These are phyloP conservation scores for Metrosideros polymorpha DNA, from an alignment of 441 rosid genomes.

Conservation along the genomic window DNA sequence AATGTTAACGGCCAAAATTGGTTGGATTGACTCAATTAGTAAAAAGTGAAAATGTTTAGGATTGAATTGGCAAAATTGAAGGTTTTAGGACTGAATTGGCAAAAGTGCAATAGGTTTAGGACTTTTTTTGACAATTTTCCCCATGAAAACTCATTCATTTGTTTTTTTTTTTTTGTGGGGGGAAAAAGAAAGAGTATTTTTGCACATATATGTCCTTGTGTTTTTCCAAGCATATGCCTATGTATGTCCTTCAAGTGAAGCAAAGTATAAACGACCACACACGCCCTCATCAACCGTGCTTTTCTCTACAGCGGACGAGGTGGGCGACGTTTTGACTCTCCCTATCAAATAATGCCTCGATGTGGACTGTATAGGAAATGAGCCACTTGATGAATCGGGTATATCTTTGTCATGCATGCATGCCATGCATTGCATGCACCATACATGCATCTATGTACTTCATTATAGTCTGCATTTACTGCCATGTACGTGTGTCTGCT, in stretches of 20 bases:
- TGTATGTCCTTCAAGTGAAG: background rate
- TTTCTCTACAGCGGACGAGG: background rate
- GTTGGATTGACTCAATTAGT: too few species aligned
- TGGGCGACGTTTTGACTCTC: background rate
- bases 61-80: too few species aligned
- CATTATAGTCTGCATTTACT: background rate
- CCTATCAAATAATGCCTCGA: background rate
- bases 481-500: background rate
- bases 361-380: background rate
- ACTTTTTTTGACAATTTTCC: too few species aligned
- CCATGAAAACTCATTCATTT: background rate
- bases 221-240: background rate
- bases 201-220: background rate
- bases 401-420: background rate
- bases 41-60: too few species aligned
- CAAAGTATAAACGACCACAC: background rate
- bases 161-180: background rate
- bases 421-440: background rate
- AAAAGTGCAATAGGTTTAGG: too few species aligned
- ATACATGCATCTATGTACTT: background rate
- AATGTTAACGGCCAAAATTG: too few species aligned
- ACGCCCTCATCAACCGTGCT: background rate
- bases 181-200: background rate
- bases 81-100: too few species aligned
- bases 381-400: background rate